Evolutionary conservation across 2,329 filamentous ascomycete species (phyloP).

Genomic region (Furcasterigmium sp.): DNA sequence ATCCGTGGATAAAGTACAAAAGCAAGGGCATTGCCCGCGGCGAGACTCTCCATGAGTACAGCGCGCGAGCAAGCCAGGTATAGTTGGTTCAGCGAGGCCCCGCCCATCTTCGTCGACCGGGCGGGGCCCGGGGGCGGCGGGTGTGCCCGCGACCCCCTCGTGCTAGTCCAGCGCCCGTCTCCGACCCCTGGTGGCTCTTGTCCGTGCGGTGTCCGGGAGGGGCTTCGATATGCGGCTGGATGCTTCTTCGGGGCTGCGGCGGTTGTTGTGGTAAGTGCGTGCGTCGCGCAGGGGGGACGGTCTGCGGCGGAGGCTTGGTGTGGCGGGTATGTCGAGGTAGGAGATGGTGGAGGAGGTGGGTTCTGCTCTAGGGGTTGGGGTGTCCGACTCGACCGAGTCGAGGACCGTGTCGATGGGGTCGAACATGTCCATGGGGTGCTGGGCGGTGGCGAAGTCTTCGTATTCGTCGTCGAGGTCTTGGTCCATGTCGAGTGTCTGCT

Average conservation of each 20-base stretch:
- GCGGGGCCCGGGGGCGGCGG: not conserved
- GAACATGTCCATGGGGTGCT: slow-evolving; percentile 29
- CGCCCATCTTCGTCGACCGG: not conserved
- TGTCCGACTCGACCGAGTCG: slow-evolving; percentile 32
- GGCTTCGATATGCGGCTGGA: slow-evolving; percentile 44
- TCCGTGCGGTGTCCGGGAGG: slow-evolving; percentile 31
- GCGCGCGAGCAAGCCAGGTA: too few relatives aligned
- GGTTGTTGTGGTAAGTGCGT: slow-evolving; percentile 7
- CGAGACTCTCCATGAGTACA: too few relatives aligned
- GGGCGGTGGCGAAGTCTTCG: slow-evolving; percentile 30
- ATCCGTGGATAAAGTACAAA: not conserved
- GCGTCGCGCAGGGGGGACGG: slow-evolving; percentile 23
- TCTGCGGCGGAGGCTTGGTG: slow-evolving; percentile 23
- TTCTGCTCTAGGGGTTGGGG: slow-evolving; percentile 36
- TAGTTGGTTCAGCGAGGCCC: too few relatives aligned
- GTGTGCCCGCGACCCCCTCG: slow-evolving; percentile 16
- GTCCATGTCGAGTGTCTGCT: slow-evolving; percentile 15
- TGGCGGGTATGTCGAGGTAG: slow-evolving; percentile 30
- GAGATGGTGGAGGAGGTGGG: slow-evolving; percentile 17
- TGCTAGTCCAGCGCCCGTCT: slow-evolving; percentile 34
- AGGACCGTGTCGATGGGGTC: slow-evolving; percentile 17
- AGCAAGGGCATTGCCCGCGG: not conserved
- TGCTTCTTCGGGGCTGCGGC: slow-evolving; percentile 41
- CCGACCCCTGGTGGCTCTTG: slow-evolving; percentile 30
- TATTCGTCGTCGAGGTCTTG: slow-evolving; percentile 2